Conservation (phyloP, 345 rosid genomes). For the Arabis hirsuta region DNA sequence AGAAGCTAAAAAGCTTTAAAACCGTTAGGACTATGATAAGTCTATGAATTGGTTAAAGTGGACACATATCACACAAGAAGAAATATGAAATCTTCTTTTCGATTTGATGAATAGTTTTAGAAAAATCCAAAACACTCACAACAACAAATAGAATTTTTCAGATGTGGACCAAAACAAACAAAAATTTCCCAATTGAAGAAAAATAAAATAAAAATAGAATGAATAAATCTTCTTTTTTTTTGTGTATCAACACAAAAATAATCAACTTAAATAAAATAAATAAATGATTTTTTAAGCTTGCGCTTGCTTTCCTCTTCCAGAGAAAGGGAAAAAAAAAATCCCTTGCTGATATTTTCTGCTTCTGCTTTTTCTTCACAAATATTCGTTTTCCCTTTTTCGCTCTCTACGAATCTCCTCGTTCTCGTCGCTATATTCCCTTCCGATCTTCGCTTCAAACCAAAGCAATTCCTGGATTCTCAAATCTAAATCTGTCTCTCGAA, state of each 20-base stretch:
- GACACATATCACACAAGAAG: slow-evolving; percentile 12
- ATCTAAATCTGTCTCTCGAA: not conserved
- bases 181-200: not conserved
- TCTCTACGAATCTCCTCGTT: slow-evolving; percentile 38
- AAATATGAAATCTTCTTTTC: slow-evolving; percentile 4
- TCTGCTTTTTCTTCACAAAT: slow-evolving; percentile 25
- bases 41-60: not conserved
- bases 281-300: not conserved
- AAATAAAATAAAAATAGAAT: not conserved
- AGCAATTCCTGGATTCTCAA: slow-evolving; percentile 23
- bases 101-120: not conserved
- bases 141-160: slow-evolving; percentile 14
- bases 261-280: too few species aligned
- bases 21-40: slow-evolving; percentile 3
- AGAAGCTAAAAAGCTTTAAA: not conserved
- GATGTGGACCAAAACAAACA: not conserved
- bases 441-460: slow-evolving; percentile 10
- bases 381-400: not conserved
- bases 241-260: not conserved
- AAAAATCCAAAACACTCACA: not conserved
- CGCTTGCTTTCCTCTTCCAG: slow-evolving; percentile 32
- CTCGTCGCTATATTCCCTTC: slow-evolving; percentile 34
- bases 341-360: slow-evolving; percentile 43
- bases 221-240: not conserved
- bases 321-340: slow-evolving; percentile 7